Base-by-base conservation (phyloP, 805 yeast genomes). In the Yamadazyma phyllophila region DNA sequence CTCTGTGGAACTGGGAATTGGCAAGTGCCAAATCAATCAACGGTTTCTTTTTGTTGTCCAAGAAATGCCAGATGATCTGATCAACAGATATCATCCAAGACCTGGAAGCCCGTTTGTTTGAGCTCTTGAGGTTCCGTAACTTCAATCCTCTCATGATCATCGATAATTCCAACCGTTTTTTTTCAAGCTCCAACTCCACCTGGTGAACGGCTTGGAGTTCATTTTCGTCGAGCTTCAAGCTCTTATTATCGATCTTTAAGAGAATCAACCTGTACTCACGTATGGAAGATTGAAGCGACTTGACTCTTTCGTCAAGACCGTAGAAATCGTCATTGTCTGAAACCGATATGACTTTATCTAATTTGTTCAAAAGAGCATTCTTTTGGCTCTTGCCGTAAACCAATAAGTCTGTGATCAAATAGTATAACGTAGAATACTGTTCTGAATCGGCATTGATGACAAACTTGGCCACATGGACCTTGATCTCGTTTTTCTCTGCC, bases 21-120 rank as follows among this genome's bases (percentile, higher is more conserved):
- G 83, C 82, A 11, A 91, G 58, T 0, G 84, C 82, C 45, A 89
- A 68, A 53, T 85, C 92, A 42, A 88, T 61, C 54, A 91, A 81
- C 9, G 92, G 88, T 12, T 69, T 58, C 17, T 86, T 66, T 7
- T 75, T 63, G 9, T 78, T 79, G 45, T 80, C 81, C 47, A 89
- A 66, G 59, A 91, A 68, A 56, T 86, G 92, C 62, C 89, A 69
- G 35, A 82, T 79, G 35, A 89, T 71, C 48, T 85, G 84, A 52
- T 84, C 90, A 0, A 91, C 81, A 20, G 56, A 43, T 16, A 67
- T 57, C 29, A 49, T 52, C 64, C 66, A 62, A 17, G 52, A 44
- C 15, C 57, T 48, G 7, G 63, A 39, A n/a, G 53, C 57, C 11
- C 58, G 50, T 41, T 58, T 59, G 33, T 50, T 51, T 17, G 52